phyloP scores from a whole-genome alignment of 306 rosid genomes.

The Vigna hirtella region DNA sequence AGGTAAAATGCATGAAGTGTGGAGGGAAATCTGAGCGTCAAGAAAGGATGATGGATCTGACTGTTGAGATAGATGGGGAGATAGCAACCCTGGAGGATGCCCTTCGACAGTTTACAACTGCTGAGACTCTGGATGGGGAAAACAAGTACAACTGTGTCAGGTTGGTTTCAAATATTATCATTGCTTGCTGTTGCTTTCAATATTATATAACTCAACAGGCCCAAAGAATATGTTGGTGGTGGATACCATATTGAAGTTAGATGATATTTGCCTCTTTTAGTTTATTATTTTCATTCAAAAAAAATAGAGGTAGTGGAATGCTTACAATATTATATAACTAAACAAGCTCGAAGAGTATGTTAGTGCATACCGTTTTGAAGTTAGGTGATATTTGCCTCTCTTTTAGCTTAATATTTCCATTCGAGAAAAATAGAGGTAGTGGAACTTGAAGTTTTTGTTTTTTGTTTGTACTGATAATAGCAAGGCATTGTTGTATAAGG shows the following conservation, averaged over 20 bases:
- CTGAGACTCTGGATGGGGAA: slow-evolving; percentile 89
- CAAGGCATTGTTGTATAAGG: too few species aligned
- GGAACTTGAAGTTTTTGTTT: too few species aligned
- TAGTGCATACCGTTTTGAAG: too few species aligned
- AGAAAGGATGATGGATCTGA: slow-evolving; percentile 93
- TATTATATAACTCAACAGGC: background rate
- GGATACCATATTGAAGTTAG: background rate
- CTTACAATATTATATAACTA: too few species aligned
- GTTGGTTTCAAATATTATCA: slow-evolving; percentile 49
- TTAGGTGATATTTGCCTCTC: too few species aligned
- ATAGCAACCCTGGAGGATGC: slow-evolving; percentile 87
- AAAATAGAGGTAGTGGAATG: too few species aligned
- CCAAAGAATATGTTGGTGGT: background rate
- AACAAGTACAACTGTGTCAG: slow-evolving; percentile 89
- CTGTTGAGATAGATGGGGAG: slow-evolving; percentile 92
- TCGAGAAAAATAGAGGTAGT: too few species aligned
- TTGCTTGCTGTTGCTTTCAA: background rate
- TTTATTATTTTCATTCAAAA: background rate
- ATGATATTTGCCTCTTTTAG: background rate
- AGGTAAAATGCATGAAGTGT: slow-evolving; percentile 89
- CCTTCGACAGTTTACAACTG: slow-evolving; percentile 67
- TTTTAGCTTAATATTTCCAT: too few species aligned
- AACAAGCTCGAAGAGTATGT: too few species aligned
- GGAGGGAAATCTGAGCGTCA: slow-evolving; percentile 86
- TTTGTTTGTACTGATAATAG: too few species aligned